Percentiles rank a stretch among this genome's conserved stretches.
phyloP scores from a whole-genome alignment of 371 early-diverging fungal species.

The Rhizopus arrhizus region DNA sequence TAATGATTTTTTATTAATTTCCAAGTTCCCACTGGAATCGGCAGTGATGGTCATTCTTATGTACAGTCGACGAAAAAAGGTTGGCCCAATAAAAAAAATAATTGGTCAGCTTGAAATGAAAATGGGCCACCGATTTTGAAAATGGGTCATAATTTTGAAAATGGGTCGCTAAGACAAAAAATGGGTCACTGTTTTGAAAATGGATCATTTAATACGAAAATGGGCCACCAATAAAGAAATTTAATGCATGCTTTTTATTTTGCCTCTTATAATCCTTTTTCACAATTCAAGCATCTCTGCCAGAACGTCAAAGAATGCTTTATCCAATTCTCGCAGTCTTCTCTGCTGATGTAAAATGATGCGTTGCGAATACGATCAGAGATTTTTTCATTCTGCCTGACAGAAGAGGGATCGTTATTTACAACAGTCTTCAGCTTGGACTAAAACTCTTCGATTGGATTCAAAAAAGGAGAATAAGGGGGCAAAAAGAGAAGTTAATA shows the following conservation, averaged over 20 bases:
- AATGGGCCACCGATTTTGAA: too few relatives aligned
- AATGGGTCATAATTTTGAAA: too few relatives aligned
- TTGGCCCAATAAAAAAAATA: slow-evolving; percentile 9
- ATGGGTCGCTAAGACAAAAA: too few relatives aligned
- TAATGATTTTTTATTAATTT: not conserved
- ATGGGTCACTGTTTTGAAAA: too few relatives aligned
- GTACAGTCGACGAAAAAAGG: slow-evolving; percentile 9
- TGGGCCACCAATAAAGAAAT: slow-evolving; percentile 14
- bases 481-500: slow-evolving; percentile 20
- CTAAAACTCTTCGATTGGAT: slow-evolving; percentile 25
- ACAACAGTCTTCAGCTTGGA: slow-evolving; percentile 20
- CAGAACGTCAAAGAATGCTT: slow-evolving; percentile 21
- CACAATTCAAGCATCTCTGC: slow-evolving; percentile 19
- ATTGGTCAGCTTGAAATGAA: slow-evolving; percentile 6
- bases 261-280: slow-evolving; percentile 15
- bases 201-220: slow-evolving; percentile 8
- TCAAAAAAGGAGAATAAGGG: slow-evolving; percentile 19
- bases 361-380: slow-evolving; percentile 16
- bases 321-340: slow-evolving; percentile 19
- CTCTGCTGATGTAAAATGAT: slow-evolving; percentile 19
- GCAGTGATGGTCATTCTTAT: too few relatives aligned
- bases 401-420: slow-evolving; percentile 11
- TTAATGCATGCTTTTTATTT: slow-evolving; percentile 12
- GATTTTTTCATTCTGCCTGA: slow-evolving; percentile 10
- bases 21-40: too few relatives aligned